Evolutionary conservation across 257 asterid genomes (phyloP).

Genomic region (Agastache rugosa): DNA sequence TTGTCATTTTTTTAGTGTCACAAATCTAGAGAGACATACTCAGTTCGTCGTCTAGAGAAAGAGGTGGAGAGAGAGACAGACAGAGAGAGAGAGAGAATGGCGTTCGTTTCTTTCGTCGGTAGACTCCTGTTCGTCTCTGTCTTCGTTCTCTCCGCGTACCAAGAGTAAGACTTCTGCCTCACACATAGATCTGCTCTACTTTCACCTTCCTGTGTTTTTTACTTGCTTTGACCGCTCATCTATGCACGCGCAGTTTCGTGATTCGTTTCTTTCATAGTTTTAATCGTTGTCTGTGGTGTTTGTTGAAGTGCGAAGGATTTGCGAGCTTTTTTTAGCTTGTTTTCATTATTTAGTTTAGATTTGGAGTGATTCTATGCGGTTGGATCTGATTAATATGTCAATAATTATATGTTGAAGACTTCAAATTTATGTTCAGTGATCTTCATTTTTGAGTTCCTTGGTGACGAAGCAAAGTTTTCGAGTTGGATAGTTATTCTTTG

Average conservation of each 20-base stretch:
- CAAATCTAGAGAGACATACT: constrained; percentile 36
- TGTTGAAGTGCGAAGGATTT: constrained; percentile 8
- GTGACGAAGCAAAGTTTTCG: background rate
- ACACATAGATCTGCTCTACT: constrained; percentile 58
- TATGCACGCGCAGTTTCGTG: background rate
- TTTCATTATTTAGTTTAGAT: constrained; percentile 4
- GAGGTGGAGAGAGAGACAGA: constrained; percentile 31
- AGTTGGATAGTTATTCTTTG: constrained; percentile 1
- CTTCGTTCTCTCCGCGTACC: constrained; percentile 86
- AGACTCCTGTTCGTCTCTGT: constrained; percentile 86
- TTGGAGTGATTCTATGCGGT: constrained; percentile 13
- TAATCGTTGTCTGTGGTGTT: constrained; percentile 5
- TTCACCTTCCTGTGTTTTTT: background rate
- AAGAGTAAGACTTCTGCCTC: constrained; percentile 65
- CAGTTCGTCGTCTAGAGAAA: constrained; percentile 9
- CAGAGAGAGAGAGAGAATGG: constrained; percentile 58
- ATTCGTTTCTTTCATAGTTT: background rate
- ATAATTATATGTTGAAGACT: background rate
- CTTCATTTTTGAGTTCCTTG: constrained; percentile 3
- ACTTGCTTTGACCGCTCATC: background rate
- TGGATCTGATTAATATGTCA: constrained; percentile 53
- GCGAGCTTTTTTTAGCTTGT: constrained; percentile 12
- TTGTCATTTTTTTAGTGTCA: constrained; percentile 32
- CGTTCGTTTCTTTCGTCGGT: constrained; percentile 74
- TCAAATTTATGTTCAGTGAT: constrained; percentile 8